Base-by-base conservation (phyloP, 257 asterid genomes). In the Scutellaria baicalensis region DNA sequence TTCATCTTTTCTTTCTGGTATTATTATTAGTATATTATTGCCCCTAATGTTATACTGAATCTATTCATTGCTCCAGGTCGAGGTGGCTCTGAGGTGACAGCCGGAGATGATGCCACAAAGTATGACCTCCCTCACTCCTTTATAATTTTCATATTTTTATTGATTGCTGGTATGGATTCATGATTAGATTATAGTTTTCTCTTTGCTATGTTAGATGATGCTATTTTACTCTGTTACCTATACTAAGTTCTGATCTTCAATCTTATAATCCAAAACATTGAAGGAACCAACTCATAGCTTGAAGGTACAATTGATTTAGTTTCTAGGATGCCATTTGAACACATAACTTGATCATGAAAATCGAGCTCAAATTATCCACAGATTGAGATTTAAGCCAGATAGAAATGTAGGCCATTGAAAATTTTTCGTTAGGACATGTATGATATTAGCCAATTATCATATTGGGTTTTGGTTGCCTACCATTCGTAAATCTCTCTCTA, bases 91-190 rank as follows among this genome's bases (percentile, higher is more conserved):
- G 83, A 85, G 52, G 77, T 59, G 73, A 77, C 87, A 36, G 79
- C 86, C 27, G 85, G 88, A 56, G 89, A 84, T 65, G 96, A 91
- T 75, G 91, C 90, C 23, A 91, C 97, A 75, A 91, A 91, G 97
- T 91, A 91, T 75, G n/a, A 57, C 49, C 72, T 74, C 75, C 78
- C 69, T 27, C 60, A 59, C 44, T 71, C 71, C 56, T 64, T 57
- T 42, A 50, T 44, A 35, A n/a, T 64, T 39, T 38, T 57, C 43
- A 38, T 38, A 9, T 5, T 33, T 57, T 12, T 48, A 33, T 55
- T 58, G 51, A 20, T 51, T 76, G 69, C 73, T 43, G 12, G 9
- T 44, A 18, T 23, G 20, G 44, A 14, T 62, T 67, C 36, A 49
- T 62, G 14, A 23, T 63, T 33, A 20, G 44, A 68, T 18, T 75